Conservation (phyloP, 2,329 filamentous ascomycete genomes). For the Canariomyces notabilis region DNA sequence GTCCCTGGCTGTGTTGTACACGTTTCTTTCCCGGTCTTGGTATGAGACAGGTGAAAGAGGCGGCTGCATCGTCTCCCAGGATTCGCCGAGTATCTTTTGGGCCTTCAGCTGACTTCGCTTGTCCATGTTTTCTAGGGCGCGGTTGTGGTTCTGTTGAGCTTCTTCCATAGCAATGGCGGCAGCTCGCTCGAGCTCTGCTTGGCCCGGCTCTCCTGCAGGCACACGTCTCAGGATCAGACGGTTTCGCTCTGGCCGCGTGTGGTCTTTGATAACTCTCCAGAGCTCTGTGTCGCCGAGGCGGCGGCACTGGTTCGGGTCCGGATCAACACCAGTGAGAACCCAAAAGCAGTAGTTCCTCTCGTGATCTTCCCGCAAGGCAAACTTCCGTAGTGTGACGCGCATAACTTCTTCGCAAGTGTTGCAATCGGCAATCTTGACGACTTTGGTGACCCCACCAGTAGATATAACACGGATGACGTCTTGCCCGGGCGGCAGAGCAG, state of each 20-base stretch:
- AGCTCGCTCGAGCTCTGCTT: constrained; percentile 79
- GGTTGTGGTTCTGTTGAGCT: constrained; percentile 65
- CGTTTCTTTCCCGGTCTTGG: constrained; percentile 63
- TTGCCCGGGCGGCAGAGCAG: constrained; percentile 77
- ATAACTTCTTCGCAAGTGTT: constrained; percentile 91
- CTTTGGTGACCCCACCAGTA: constrained; percentile 84
- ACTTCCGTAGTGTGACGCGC: constrained; percentile 80
- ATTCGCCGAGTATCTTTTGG: constrained; percentile 83
- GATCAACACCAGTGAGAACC: constrained; percentile 78
- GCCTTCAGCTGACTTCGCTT: constrained; percentile 81
- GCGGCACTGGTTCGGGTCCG: constrained; percentile 74
- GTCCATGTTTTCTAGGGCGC: constrained; percentile 59
- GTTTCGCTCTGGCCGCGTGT: constrained; percentile 78
- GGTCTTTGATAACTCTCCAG: constrained; percentile 84
- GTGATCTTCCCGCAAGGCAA: constrained; percentile 81
- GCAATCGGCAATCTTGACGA: constrained; percentile 88
- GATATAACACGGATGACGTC: constrained; percentile 91
- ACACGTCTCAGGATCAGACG: constrained; percentile 87
- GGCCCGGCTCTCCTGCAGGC: constrained; percentile 84
- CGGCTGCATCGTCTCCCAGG: constrained; percentile 75
- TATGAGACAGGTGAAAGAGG: constrained; percentile 78
- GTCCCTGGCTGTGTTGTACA: constrained; percentile 54
- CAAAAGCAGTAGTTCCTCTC: constrained; percentile 97
- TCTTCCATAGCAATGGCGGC: constrained; percentile 88
- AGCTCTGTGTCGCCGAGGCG: constrained; percentile 82